These are phyloP conservation scores for Phytophthora kernoviae DNA, from an alignment of 352 stramenopile species.

Conservation along the genomic window DNA sequence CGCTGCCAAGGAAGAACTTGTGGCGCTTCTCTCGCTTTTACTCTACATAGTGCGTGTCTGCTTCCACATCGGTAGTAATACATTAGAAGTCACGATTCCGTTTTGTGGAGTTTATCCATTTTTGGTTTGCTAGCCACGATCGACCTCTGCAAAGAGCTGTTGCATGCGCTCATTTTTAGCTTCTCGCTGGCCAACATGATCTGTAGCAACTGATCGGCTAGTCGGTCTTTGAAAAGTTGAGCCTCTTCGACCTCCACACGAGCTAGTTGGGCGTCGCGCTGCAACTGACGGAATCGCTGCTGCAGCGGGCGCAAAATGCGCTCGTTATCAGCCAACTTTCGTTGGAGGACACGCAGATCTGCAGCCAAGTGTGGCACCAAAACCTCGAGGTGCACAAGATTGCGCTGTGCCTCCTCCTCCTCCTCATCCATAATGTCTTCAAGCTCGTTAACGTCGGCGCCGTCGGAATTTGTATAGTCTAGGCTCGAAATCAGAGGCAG, in stretches of 20 bases:
- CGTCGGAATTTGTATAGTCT: neutral
- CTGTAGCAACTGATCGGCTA: slow-evolving; percentile 80
- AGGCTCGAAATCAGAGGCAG: slow-evolving; percentile 33
- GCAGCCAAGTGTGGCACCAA: slow-evolving; percentile 61
- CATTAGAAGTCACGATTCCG: neutral
- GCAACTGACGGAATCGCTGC: slow-evolving; percentile 38
- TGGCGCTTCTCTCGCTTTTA: slow-evolving; percentile 21
- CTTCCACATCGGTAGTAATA: slow-evolving; percentile 34
- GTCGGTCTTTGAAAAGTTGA: slow-evolving; percentile 73
- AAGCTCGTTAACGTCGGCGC: slow-evolving; percentile 13
- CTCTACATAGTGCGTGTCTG: slow-evolving; percentile 25
- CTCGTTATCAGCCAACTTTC: slow-evolving; percentile 51
- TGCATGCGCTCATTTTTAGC: slow-evolving; percentile 79
- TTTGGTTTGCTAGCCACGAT: slow-evolving; percentile 24
- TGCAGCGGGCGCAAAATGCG: slow-evolving; percentile 42
- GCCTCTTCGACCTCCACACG: slow-evolving; percentile 73
- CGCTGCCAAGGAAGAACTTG: slow-evolving; percentile 28
- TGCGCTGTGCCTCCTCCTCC: slow-evolving; percentile 49
- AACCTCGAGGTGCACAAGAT: slow-evolving; percentile 66
- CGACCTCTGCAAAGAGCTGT: slow-evolving; percentile 72
- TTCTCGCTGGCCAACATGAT: slow-evolving; percentile 69
- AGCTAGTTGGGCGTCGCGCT: slow-evolving; percentile 58
- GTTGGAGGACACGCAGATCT: slow-evolving; percentile 53
- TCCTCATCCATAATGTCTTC: slow-evolving; percentile 47
- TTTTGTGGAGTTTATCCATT: slow-evolving; percentile 17